Percentiles rank a stretch among this genome's conserved stretches.
phyloP scores from a whole-genome alignment of 768 basidiomycete genomes.

The Brasilioporus rufonigricans region DNA sequence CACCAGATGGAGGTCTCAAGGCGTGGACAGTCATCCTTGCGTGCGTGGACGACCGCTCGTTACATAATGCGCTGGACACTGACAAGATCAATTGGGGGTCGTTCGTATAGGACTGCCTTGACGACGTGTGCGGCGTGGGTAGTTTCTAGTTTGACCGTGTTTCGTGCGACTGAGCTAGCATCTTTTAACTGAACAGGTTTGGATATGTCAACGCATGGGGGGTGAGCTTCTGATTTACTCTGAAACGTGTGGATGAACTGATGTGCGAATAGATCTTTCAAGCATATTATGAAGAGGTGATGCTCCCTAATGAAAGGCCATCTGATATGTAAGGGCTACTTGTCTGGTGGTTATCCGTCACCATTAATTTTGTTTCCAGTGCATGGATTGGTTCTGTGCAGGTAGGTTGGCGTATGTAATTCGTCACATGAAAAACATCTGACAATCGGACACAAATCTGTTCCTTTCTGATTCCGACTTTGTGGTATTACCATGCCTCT shows the following conservation, averaged over 20 bases:
- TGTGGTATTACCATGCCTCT: background rate
- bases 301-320: constrained; percentile 48
- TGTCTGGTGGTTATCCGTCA: background rate
- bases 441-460: background rate
- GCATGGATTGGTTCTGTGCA: constrained; percentile 83
- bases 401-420: constrained; percentile 31
- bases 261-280: constrained; percentile 57
- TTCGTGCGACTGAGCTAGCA: background rate
- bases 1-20: constrained; percentile 31
- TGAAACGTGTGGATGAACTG: background rate
- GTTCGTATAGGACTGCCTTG: constrained; percentile 11
- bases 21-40: constrained; percentile 32
- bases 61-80: background rate
- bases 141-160: background rate
- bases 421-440: background rate
- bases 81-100: background rate
- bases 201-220: constrained; percentile 78
- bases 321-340: constrained; percentile 56
- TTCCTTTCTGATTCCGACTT: background rate
- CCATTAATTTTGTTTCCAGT: constrained; percentile 34
- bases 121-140: constrained; percentile 42
- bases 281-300: constrained; percentile 58
- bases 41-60: constrained; percentile 11
- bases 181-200: constrained; percentile 38
- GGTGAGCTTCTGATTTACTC: constrained; percentile 39